Evolutionary conservation across 768 basidiomycete genomes (phyloP), one percentile per base, ranked within the genome.

Genomic region (Paxillus ammoniavirescens): DNA sequence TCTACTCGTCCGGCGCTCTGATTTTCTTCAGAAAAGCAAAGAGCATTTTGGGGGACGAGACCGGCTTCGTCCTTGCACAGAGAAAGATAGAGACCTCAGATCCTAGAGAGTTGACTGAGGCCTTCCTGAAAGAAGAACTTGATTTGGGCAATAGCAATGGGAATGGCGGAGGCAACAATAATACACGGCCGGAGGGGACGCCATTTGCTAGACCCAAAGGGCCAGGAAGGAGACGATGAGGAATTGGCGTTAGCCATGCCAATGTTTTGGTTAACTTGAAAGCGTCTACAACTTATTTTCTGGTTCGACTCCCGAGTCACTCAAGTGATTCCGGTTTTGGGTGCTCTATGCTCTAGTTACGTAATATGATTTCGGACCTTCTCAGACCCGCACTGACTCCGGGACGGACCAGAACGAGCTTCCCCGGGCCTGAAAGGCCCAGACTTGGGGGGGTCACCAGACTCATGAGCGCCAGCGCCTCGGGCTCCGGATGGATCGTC

Each of bases 1-100:
- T 97, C 35, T 96, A 95, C 71, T 91, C 93, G 0, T 85, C 87
- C 2, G 85, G 83, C 8, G 81, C 82, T 10, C 61, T 76, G 9
- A 68, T 79, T 17, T 77, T 87, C 7, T 86, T 81, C 61, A 75
- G 77, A 47, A 72, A 79, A 8, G 83, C 81, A 31, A 84, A 84
- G 56, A 72, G 69, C 5, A 63, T 86, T 2, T 75, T 82, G 56
- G 71, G 71, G 47, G 77, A 71, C 13, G 72, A 70, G 47, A 72
- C 75, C 15, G 73, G 72, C 26, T 71, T 76, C 8, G 55, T 61
- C 21, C 55, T 84, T 12, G 75, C 77, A 3, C 61, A 80, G 15
- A 79, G 81, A 62, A 95, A 83, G 75, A 76, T 95, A 50, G 91
- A 96, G 66, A 95, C 91, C 0, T 89, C 90, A 0, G 86, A 92